Percentiles rank a stretch among this genome's conserved stretches.
These are phyloP conservation scores for Pichia paraexigua DNA, from an alignment of 805 yeast genomes.

Conservation along the genomic window DNA sequence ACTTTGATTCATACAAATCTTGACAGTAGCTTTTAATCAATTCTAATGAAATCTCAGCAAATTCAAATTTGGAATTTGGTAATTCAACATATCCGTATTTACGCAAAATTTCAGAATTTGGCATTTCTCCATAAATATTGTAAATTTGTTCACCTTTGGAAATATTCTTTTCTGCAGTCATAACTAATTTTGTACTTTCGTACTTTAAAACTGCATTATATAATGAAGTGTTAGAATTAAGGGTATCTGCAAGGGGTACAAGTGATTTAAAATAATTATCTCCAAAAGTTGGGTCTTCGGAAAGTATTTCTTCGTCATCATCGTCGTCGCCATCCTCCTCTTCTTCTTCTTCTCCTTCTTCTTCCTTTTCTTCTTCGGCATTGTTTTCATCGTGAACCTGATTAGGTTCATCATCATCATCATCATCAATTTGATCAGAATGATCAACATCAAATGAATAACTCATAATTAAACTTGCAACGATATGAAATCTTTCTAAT, in stretches of 20 bases:
- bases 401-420: slow-evolving; percentile 18
- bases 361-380: slow-evolving; percentile 17
- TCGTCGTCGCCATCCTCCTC: slow-evolving; percentile 14
- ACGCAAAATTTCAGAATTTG: slow-evolving; percentile 84
- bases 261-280: slow-evolving; percentile 57
- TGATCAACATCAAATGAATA: slow-evolving; percentile 81
- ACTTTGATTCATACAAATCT: slow-evolving; percentile 17
- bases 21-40: slow-evolving; percentile 33
- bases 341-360: slow-evolving; percentile 11
- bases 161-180: slow-evolving; percentile 62
- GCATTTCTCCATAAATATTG: slow-evolving; percentile 85
- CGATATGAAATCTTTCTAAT: slow-evolving; percentile 53
- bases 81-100: slow-evolving; percentile 86
- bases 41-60: slow-evolving; percentile 60
- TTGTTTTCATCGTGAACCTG: slow-evolving; percentile 22
- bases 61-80: slow-evolving; percentile 65
- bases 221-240: slow-evolving; percentile 74
- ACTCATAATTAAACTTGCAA: slow-evolving; percentile 79
- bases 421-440: slow-evolving; percentile 24
- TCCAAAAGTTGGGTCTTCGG: slow-evolving; percentile 19
- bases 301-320: slow-evolving; percentile 8
- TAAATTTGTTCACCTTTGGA: slow-evolving; percentile 64
- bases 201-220: slow-evolving; percentile 69
- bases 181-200: slow-evolving; percentile 43
- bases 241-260: slow-evolving; percentile 89